These are phyloP conservation scores for Pelargonium australe DNA, from an alignment of 441 rosid genomes.

Conservation along the genomic window DNA sequence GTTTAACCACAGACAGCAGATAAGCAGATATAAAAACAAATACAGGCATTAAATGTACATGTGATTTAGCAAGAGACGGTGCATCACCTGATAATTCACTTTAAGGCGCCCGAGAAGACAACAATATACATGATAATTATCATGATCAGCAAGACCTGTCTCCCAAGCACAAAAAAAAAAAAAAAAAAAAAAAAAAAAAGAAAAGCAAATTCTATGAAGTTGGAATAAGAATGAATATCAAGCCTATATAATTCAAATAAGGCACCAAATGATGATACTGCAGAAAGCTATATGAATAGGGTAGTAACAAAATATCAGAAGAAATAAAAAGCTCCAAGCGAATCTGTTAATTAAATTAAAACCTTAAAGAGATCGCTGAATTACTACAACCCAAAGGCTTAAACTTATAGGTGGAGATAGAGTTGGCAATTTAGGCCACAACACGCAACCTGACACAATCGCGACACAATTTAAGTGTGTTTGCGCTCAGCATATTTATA, in stretches of 20 bases:
- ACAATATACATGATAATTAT: conserved; percentile 96
- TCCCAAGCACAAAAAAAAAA: conserved; percentile 11
- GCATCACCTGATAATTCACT: conserved; percentile 83
- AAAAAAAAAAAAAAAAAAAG: not conserved
- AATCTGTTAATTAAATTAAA: not conserved
- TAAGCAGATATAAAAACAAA: not conserved
- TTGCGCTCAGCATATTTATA: not conserved
- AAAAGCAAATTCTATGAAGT: not conserved
- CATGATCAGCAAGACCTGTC: conserved; percentile 99
- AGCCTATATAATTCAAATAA: conserved; percentile 2
- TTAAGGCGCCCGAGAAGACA: conserved; percentile 98
- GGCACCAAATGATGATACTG: conserved; percentile 2
- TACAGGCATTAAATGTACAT: not conserved
- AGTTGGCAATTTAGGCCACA: not conserved
- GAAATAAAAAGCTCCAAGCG: not conserved
- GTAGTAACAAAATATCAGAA: not conserved
- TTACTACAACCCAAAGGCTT: not conserved
- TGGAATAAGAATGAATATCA: not conserved
- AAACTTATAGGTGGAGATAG: not conserved
- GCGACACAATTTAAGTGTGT: not conserved
- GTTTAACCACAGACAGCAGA: conserved; percentile 1
- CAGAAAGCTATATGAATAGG: not conserved
- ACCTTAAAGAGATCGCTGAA: not conserved
- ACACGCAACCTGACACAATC: not conserved
- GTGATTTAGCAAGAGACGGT: not conserved